Conservation (phyloP, 192 early-diverging fungal genomes). For the Podila epicladia region DNA sequence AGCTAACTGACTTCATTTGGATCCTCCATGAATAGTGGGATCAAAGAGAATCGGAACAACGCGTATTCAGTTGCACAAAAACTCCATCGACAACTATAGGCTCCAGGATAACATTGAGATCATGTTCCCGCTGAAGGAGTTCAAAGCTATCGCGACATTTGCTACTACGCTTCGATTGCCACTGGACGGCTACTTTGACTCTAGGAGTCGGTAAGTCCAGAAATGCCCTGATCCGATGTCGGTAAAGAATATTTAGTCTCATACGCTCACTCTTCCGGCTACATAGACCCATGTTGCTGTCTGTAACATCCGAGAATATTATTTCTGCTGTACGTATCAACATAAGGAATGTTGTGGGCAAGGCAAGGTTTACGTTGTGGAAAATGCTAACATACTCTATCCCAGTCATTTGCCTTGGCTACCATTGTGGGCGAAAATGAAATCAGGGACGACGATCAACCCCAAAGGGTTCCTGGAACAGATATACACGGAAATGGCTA, state of each 20-base stretch:
- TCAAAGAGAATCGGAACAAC: constrained; percentile 25
- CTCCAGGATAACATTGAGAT: constrained; percentile 24
- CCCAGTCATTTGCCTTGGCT: constrained; percentile 27
- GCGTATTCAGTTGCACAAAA: constrained; percentile 12
- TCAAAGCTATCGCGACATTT: constrained; percentile 38
- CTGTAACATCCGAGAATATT: constrained; percentile 25
- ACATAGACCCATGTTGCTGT: constrained; percentile 21
- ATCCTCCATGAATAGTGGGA: neutral
- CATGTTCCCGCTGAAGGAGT: constrained; percentile 29
- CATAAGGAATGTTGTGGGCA: neutral
- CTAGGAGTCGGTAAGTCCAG: constrained; percentile 14
- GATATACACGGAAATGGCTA: neutral
- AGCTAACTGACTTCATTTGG: neutral
- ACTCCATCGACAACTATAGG: constrained; percentile 10
- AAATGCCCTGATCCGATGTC: neutral
- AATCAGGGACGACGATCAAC: neutral
- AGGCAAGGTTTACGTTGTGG: too few species aligned
- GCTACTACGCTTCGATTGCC: constrained; percentile 24
- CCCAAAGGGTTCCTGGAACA: neutral
- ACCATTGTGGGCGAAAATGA: constrained; percentile 19
- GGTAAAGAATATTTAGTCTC: neutral
- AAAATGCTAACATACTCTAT: too few species aligned
- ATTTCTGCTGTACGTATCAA: constrained; percentile 19
- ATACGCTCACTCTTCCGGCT: neutral
- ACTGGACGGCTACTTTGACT: constrained; percentile 29